Conservation (phyloP, 768 basidiomycete species). For the Hericium alpestre region DNA sequence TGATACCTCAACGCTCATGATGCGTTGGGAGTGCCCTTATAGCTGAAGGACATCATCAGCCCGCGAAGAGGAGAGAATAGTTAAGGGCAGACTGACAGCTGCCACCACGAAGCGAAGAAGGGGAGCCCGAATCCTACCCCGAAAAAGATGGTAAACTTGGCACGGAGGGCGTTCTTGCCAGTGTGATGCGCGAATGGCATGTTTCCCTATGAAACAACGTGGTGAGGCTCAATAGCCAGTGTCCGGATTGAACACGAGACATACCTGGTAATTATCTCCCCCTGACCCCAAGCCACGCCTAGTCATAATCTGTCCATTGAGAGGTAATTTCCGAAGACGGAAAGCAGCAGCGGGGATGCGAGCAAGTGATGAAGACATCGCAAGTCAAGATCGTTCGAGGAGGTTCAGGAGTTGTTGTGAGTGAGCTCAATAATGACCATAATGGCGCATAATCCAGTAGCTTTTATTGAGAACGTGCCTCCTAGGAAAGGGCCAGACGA, state of each 20-base stretch:
- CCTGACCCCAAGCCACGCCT: neutral
- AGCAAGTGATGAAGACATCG: neutral
- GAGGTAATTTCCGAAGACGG: neutral
- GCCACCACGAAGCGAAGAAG: neutral
- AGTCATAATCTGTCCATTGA: neutral
- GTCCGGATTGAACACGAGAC: neutral
- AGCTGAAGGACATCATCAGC: neutral
- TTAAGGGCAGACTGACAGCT: neutral
- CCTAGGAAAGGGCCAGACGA: too few relatives aligned
- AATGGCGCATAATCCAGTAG: too few relatives aligned
- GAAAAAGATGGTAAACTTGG: neutral
- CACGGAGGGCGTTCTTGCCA: neutral
- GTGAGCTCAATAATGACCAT: too few relatives aligned
- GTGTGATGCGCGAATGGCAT: neutral
- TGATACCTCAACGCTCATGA: too few relatives aligned
- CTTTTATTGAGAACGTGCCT: too few relatives aligned
- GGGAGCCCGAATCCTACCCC: neutral
- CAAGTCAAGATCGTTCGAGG: neutral
- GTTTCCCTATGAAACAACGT: neutral
- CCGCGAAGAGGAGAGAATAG: neutral
- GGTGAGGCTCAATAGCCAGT: neutral
- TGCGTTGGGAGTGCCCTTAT: too few relatives aligned
- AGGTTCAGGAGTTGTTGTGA: neutral
- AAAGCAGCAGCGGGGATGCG: neutral
- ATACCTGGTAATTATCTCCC: neutral